Conservation (phyloP, 2,329 filamentous ascomycete genomes). For the Aureobasidium sp. region DNA sequence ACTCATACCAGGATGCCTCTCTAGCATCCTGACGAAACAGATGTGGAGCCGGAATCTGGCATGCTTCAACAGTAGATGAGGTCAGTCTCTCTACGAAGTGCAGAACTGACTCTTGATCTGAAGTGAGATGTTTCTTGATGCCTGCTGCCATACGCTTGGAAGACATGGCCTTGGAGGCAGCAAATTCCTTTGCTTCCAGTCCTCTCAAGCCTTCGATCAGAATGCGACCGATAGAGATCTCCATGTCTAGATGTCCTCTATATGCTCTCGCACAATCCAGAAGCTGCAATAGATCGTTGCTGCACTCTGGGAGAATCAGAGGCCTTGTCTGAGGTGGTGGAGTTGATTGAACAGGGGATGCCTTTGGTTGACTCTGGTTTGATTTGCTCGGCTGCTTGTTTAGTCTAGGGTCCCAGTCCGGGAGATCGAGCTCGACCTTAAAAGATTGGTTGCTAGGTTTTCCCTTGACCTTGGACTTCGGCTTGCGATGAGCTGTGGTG, state of each 20-base stretch:
- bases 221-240: conserved; percentile 11
- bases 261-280: conserved; percentile 10
- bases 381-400: background rate
- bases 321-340: background rate
- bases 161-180: background rate
- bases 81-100: conserved; percentile 3
- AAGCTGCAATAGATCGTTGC: background rate
- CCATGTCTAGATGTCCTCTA: conserved; percentile 11
- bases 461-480: background rate
- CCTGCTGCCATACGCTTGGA: background rate
- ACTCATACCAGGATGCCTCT: conserved; percentile 10
- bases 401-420: background rate
- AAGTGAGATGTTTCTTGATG: background rate
- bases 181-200: background rate
- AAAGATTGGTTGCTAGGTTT: background rate
- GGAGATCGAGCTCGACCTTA: background rate
- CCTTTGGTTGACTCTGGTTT: background rate
- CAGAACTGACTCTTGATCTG: background rate
- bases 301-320: background rate
- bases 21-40: background rate
- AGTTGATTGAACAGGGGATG: background rate
- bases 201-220: background rate
- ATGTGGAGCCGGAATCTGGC: background rate
- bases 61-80: conserved; percentile 5
- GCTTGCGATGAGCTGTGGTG: background rate